Base-by-base conservation (phyloP, 116 monocot species). In the Iris pallida region DNA sequence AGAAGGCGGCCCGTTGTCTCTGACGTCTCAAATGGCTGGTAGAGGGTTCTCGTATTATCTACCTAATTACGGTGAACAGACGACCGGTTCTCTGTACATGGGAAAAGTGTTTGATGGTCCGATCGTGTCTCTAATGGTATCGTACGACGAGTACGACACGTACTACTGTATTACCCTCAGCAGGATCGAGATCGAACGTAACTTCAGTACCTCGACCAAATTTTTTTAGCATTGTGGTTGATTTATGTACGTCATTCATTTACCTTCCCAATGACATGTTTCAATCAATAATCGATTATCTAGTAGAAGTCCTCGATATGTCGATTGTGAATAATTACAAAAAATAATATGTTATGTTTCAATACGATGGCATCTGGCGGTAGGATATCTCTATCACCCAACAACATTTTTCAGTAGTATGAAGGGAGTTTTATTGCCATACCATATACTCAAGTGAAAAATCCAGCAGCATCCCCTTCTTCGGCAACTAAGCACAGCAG, bases 401-500 rank as follows among this genome's bases (percentile, higher is more conserved):
- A n/a, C n/a, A n/a, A n/a, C n/a, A n/a, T n/a, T n/a, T n/a, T n/a
- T n/a, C n/a, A n/a, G n/a, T n/a, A n/a, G n/a, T n/a, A n/a, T n/a
- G n/a, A n/a, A n/a, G n/a, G n/a, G n/a, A n/a, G n/a, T n/a, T n/a
- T n/a, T n/a, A n/a, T n/a, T n/a, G n/a, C n/a, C n/a, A n/a, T n/a
- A n/a, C n/a, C n/a, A n/a, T n/a, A n/a, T n/a, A n/a, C n/a, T n/a
- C n/a, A n/a, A n/a, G n/a, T n/a, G n/a, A n/a, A n/a, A n/a, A n/a
- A n/a, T n/a, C n/a, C n/a, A n/a, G n/a, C n/a, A n/a, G n/a, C n/a
- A n/a, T n/a, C n/a, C n/a, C n/a, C n/a, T n/a, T n/a, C n/a, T n/a
- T n/a, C n/a, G 90, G 90, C 0, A 90, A 83, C 64, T 8, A 79
- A 0, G 83, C 83, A 0, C 90, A 90, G 71, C 90, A 86, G 73